Percentiles rank a stretch among this genome's conserved stretches.
phyloP scores from a whole-genome alignment of 2,329 filamentous ascomycete species.

The Aspergillus viridinutans region DNA sequence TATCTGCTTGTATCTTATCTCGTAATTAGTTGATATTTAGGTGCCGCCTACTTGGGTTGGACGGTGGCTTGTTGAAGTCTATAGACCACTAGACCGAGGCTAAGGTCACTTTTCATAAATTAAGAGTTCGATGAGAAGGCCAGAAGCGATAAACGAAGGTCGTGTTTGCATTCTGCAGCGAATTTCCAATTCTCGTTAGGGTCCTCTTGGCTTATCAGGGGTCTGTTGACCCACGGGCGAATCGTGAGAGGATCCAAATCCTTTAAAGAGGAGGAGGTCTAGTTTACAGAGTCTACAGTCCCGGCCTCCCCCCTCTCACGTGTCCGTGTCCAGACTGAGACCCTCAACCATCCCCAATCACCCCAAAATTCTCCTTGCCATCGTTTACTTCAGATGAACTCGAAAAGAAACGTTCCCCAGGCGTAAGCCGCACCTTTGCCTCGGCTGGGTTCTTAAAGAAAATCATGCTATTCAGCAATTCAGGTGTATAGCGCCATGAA shows the following conservation, averaged over 20 bases:
- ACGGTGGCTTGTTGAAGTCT: neutral
- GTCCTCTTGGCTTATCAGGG: neutral
- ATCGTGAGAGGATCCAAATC: neutral
- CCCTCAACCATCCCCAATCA: neutral
- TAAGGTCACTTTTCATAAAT: no score
- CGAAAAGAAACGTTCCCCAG: neutral
- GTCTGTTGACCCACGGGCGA: neutral
- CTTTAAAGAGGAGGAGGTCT: no score
- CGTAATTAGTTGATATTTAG: neutral
- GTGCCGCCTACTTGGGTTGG: neutral
- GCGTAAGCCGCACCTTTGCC: neutral
- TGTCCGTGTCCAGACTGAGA: no score
- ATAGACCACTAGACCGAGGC: neutral
- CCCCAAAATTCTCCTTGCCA: neutral
- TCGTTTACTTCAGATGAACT: neutral
- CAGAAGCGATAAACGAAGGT: neutral
- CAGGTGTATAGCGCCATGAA: constrained; percentile 14
- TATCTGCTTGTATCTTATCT: neutral
- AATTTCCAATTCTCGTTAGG: neutral
- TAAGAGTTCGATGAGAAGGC: no score
- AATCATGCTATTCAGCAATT: neutral
- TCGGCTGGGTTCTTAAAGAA: neutral
- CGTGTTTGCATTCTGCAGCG: neutral
- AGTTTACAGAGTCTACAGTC: neutral
- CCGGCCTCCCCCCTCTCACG: constrained; percentile 11